Base-by-base conservation (phyloP, 345 rosid species). In the Eucalyptus caleyi region DNA sequence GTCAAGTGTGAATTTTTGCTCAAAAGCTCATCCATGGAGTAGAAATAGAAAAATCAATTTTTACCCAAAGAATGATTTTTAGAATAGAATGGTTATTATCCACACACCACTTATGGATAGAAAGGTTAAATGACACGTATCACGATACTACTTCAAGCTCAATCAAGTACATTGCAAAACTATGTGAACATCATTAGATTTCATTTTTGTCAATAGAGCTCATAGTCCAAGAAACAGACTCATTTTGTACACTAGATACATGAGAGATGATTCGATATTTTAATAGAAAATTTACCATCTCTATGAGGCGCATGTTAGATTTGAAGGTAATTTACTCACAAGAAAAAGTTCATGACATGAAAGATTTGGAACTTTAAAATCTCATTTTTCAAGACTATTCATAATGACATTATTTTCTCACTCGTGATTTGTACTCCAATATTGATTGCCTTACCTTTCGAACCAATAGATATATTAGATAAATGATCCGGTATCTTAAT, bases 1-100 rank as follows among this genome's bases (percentile, higher is more conserved):
- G 2, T 24, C 13, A 24, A 24, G 26, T 26, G 30, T 0, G 0
- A 23, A 2, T 10, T 56, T 4, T 24, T 56, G 13, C 30, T 23
- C 30, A 10, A 56, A 56, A 56, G 5, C 13, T 24, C 6, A 0
- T 56, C 3, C 5, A 19, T 2, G 11, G 5, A 53, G 26, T 53
- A 53, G 5, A 53, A 53, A 21, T 53, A 53, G 5, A 53, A 53
- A 53, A 53, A 21, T 21, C 11, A 53, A 3, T 3, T 53, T 53
- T 53, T 53, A 53, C 1, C 59, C 11, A 53, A 53, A 19, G 1
- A 53, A 19, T 53, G 0, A 53, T 53, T 53, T 53, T 53, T 53
- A 19, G 26, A 56, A 56, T 56, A 56, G 1, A 56, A 56, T 23
- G 27, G 6, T 56, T 24, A 24, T 56, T 27, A 56, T 21, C 26